phyloP scores from a whole-genome alignment of 1,284 basidiomycete species.

The Malassezia japonica region DNA sequence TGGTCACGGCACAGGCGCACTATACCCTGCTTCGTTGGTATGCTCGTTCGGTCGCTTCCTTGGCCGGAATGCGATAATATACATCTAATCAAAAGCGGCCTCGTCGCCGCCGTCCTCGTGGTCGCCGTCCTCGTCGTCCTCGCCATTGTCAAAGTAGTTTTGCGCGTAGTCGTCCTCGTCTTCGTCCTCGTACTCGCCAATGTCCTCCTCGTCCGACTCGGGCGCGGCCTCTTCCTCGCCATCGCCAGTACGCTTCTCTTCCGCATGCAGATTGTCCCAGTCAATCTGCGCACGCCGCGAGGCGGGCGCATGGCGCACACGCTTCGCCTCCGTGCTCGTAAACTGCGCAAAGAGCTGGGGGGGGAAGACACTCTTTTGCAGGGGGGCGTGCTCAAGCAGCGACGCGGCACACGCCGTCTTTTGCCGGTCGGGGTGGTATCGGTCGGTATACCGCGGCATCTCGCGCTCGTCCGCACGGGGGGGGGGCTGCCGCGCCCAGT shows the following conservation, averaged over 20 bases:
- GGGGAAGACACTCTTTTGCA: constrained; percentile 41
- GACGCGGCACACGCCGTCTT: not conserved
- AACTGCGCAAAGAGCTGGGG: constrained; percentile 38
- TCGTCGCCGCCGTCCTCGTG: constrained; percentile 32
- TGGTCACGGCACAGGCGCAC: constrained; percentile 7
- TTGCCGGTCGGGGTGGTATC: constrained; percentile 28
- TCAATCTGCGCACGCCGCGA: constrained; percentile 23
- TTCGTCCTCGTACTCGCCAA: constrained; percentile 44
- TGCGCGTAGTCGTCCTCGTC: constrained; percentile 46
- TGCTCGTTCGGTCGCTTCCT: constrained; percentile 1
- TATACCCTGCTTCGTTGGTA: not conserved
- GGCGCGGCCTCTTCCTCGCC: constrained; percentile 29
- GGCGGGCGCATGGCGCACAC: constrained; percentile 14
- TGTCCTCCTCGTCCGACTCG: constrained; percentile 36
- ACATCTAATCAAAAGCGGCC: constrained; percentile 30
- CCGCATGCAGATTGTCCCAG: constrained; percentile 35
- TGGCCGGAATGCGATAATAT: constrained; percentile 5
- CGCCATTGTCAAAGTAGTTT: constrained; percentile 48
- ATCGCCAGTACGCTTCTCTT: constrained; percentile 24
- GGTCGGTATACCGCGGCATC: constrained; percentile 34
- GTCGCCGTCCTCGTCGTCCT: constrained; percentile 37
- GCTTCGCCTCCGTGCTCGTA: constrained; percentile 35
- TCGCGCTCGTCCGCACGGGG: constrained; percentile 7
- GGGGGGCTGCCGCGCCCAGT: constrained; percentile 4
- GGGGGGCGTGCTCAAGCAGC: constrained; percentile 21